Base-by-base conservation (phyloP, 805 yeast genomes). In the Candida nanaspora region DNA sequence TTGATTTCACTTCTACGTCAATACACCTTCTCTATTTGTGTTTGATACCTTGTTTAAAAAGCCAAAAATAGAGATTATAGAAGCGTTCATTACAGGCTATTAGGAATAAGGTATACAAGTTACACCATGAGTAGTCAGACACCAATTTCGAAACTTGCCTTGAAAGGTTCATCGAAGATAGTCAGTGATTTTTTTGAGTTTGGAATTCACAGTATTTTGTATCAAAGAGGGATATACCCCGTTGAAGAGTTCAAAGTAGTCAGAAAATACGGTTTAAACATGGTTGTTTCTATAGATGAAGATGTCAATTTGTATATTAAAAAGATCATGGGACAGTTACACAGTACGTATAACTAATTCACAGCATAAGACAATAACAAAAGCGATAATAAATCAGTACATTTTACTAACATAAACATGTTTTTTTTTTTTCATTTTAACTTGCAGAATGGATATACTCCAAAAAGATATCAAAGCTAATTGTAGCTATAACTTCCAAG, bases 171-270 rank as follows among this genome's bases (percentile, higher is more conserved):
- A 0, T 78, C 94, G 10, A 77, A 79, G 46, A 69, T 77, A 0
- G 86, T 88, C 1, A 75, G 91, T 0, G 96, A 87, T 60, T 87
- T 85, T 61, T 86, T 89, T 52, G 80, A 86, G 51, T 86, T 78
- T 56, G 76, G 91, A 40, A 80, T 89, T 40, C 82, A 86, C 55
- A 77, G 81, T 37, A 85, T 89, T 21, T 70, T 91, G 5, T 89
- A 82, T 57, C 97, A 91, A 58, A 66, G 98, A 39, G 95, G 95
- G 0, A 80, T 89, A 16, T 89, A 89, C 52, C 95, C 96, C 0
- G 71, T 85, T 3, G 94, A 85, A 46, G 95, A 87, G 56, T 89
- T 91, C 61, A 72, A 72, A 39, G 69, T 80, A 2, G 87, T 86
- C 2, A 72, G 76, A 50, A 87, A 86, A 55, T 91, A 86, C 60